Evolutionary conservation across 2,329 filamentous ascomycete genomes (phyloP).

Genomic region (Furcasterigmium furcatum): DNA sequence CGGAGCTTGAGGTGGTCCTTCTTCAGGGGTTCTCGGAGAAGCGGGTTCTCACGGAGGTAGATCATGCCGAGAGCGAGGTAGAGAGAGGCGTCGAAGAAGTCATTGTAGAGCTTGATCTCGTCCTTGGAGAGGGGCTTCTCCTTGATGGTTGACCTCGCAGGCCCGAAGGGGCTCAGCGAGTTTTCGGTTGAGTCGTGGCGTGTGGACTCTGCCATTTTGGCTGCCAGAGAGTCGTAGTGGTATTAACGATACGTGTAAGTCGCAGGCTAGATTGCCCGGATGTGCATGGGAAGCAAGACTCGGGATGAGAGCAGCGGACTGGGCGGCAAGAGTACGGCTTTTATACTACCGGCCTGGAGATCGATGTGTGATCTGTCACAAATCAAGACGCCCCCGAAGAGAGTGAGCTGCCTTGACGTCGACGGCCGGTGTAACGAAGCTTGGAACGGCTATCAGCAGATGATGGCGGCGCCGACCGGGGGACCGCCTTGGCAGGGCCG

Average conservation of each 20-base stretch:
- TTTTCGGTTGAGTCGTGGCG: constrained; percentile 29
- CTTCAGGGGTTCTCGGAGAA: constrained; percentile 66
- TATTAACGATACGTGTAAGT: too few relatives aligned
- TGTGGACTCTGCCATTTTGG: constrained; percentile 20
- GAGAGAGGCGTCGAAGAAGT: constrained; percentile 71
- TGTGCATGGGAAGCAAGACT: neutral
- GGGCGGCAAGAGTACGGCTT: too few relatives aligned
- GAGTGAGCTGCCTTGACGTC: too few relatives aligned
- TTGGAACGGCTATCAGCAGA: neutral
- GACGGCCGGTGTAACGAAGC: neutral
- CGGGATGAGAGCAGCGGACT: neutral
- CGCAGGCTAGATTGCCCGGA: neutral
- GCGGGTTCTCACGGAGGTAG: constrained; percentile 70
- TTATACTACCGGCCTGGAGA: too few relatives aligned
- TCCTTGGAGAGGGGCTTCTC: constrained; percentile 60
- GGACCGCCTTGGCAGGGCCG: neutral
- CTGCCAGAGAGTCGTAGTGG: too few relatives aligned
- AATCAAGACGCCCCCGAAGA: too few relatives aligned
- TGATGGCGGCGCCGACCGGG: neutral
- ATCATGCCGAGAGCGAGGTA: constrained; percentile 80
- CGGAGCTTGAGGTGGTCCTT: constrained; percentile 70
- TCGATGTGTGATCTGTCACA: too few relatives aligned
- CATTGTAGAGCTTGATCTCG: constrained; percentile 65
- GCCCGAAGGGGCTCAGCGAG: constrained; percentile 62
- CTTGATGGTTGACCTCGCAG: constrained; percentile 62